A percentile compares a stretch with the other conserved stretches of the same genome.
These are phyloP conservation scores for Firmiana major DNA, from an alignment of 345 rosid genomes.

Conservation along the genomic window DNA sequence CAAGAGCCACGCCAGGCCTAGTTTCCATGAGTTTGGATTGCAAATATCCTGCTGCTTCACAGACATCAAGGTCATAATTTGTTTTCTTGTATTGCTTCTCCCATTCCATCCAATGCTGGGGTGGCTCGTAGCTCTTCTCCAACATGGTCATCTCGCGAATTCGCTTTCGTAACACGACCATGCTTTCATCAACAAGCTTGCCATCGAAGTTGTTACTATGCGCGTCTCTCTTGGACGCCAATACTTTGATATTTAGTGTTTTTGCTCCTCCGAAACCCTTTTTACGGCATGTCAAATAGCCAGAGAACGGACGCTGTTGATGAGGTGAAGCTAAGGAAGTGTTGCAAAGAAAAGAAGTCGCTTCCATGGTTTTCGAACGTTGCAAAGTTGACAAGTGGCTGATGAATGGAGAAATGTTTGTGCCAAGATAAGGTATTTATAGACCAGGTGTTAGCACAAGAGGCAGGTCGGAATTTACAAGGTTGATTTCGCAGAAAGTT, in stretches of 20 bases:
- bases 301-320: neutral
- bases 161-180: conserved; percentile 46
- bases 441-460: neutral
- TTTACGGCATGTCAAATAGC: neutral
- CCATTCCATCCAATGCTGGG: conserved; percentile 66
- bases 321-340: neutral
- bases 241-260: neutral
- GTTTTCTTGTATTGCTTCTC: conserved; percentile 48
- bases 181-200: conserved; percentile 14
- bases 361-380: conserved; percentile 1
- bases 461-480: too few species aligned
- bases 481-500: neutral
- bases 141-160: conserved; percentile 55
- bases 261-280: neutral
- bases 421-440: neutral
- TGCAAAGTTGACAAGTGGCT: neutral
- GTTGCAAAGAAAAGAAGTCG: neutral
- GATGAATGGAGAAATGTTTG: neutral
- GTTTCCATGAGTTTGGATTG: conserved; percentile 38
- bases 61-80: conserved; percentile 40
- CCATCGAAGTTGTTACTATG: conserved; percentile 3
- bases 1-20: conserved; percentile 47
- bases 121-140: conserved; percentile 64
- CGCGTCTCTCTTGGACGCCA: neutral
- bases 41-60: conserved; percentile 29